Percentiles rank a stretch among this genome's conserved stretches.
Evolutionary conservation across 2,329 filamentous ascomycete genomes (phyloP).

Genomic region (Pyricularia grisea): DNA sequence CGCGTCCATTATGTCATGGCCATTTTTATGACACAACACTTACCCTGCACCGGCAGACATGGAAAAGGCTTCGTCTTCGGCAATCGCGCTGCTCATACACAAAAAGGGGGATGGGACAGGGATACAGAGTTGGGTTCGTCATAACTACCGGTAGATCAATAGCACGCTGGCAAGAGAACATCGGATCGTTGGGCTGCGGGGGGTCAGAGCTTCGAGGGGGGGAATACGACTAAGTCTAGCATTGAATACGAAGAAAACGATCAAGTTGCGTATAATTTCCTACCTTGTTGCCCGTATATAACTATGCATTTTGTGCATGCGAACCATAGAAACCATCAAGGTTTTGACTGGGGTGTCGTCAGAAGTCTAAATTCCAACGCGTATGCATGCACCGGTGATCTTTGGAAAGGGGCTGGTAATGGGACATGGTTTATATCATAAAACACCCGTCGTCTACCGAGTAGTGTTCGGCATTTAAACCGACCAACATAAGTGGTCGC

Average conservation of each 20-base stretch:
- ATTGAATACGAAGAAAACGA: neutral
- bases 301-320: neutral
- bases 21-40: neutral
- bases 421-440: neutral
- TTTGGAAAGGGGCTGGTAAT: neutral
- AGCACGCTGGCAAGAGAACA: neutral
- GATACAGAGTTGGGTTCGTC: neutral
- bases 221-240: neutral
- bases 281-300: neutral
- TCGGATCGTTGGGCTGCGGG: neutral
- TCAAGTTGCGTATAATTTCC: neutral
- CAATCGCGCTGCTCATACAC: neutral
- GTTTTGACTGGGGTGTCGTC: neutral
- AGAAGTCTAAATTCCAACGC: neutral
- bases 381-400: neutral
- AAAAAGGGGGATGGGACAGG: neutral
- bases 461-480: neutral
- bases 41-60: neutral
- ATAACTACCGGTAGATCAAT: neutral
- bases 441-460: neutral
- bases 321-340: neutral
- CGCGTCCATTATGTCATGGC: neutral
- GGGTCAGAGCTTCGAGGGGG: neutral
- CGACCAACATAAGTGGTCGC: neutral
- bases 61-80: neutral